Base-by-base conservation (phyloP, 306 rosid genomes). In the Vicia sativa region DNA sequence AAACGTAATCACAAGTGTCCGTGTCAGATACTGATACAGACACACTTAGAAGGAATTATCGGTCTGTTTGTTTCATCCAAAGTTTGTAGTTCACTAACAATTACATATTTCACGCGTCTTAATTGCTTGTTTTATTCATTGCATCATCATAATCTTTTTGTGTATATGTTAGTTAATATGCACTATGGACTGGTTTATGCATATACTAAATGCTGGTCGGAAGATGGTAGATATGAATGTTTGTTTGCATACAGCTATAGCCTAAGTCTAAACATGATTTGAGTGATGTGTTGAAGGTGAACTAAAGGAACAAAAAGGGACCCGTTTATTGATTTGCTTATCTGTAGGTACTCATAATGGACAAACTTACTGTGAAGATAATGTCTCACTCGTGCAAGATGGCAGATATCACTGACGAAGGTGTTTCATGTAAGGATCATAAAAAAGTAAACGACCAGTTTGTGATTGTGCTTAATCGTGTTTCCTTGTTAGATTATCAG, bases 381-480 rank as follows among this genome's bases (percentile, higher is more conserved):
- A 90, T 93, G 99, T 93, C 99, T 58, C 84, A 85, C 81, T 77
- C 97, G 6, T 93, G 99, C 84, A 93, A 86, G 89, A 93, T 93
- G 99, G 91, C 96, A 75, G 97, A 93, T 85, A 85, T 93, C 73
- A 93, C 95, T 7, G 91, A 83, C 25, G 97, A 93, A 93, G 97
- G 97, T 21, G 91, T 93, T 80, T 86, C 99, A 83, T 85, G 99
- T 93, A 92, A 87, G 97, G 43, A 80, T 67, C 74, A 34, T 16
- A 38, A 7, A 11, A 60, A 37, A 5, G 15, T 37, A 34, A 60
- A 35, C 37, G 46, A 37, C 46, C 21, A 35, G 25, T 60, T 60
- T 60, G 49, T 53, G 46, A 7, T 5, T 2, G 12, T 53, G 18
- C 26, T 60, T 45, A 35, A 39, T 71, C 52, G 3, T 3, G 41